phyloP scores from a whole-genome alignment of 148 eudicot genomes.

The Spergularia marina region DNA sequence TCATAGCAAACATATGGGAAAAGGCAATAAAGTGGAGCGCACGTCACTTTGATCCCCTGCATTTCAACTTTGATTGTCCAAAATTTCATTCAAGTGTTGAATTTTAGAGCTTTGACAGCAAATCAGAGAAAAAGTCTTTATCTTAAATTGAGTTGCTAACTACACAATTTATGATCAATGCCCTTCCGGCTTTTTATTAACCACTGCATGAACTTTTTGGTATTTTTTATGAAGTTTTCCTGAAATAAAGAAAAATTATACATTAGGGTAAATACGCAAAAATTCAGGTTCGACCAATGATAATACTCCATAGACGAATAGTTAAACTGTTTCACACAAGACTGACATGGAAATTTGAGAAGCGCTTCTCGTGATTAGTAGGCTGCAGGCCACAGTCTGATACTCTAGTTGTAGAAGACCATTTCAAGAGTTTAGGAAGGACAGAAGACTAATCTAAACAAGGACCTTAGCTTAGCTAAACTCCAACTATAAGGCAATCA shows the following conservation, averaged over 20 bases:
- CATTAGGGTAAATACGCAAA: no score
- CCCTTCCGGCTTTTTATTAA: neutral
- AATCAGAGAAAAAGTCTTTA: no score
- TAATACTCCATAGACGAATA: neutral
- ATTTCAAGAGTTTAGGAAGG: neutral
- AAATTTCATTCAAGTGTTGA: neutral
- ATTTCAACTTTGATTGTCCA: conserved; percentile 13
- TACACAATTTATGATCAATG: neutral
- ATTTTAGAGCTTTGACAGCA: neutral
- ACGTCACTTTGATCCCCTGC: neutral
- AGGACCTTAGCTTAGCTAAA: neutral
- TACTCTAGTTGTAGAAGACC: neutral
- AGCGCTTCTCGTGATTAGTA: no score
- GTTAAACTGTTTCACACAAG: no score
- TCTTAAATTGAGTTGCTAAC: neutral
- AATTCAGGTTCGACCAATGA: no score
- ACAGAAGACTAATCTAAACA: neutral
- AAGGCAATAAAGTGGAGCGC: neutral
- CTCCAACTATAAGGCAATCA: conserved; percentile 13
- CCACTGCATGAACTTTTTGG: neutral
- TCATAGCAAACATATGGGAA: neutral
- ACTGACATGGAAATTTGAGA: no score
- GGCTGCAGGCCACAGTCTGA: neutral
- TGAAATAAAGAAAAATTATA: neutral
- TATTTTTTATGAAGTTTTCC: neutral